These are phyloP conservation scores for Aspergillus calidoustus DNA, from an alignment of 2,329 filamentous ascomycete genomes.

Conservation along the genomic window DNA sequence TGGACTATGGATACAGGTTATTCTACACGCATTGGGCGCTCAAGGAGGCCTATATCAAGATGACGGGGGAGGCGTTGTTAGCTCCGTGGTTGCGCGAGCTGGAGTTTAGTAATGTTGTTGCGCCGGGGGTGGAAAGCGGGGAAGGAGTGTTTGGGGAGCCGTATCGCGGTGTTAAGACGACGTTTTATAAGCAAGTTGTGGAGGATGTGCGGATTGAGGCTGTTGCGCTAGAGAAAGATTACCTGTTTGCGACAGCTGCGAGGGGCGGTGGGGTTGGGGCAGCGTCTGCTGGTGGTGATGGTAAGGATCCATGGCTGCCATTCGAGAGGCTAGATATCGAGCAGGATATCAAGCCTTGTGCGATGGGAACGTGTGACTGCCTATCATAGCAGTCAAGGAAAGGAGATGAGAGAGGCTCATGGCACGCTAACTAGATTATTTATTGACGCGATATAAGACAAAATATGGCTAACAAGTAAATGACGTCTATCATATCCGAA, in stretches of 20 bases:
- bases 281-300: not conserved
- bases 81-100: slow-evolving; percentile 64
- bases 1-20: slow-evolving; percentile 62
- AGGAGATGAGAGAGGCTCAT: not conserved
- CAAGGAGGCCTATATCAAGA: slow-evolving; percentile 70
- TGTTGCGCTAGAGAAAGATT: slow-evolving; percentile 62
- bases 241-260: slow-evolving; percentile 62
- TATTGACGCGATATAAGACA: slow-evolving; percentile 9
- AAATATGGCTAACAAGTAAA: slow-evolving; percentile 9
- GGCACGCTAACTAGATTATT: not conserved
- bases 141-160: slow-evolving; percentile 39
- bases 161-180: slow-evolving; percentile 53
- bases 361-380: slow-evolving; percentile 44
- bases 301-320: slow-evolving; percentile 40
- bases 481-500: slow-evolving; percentile 11
- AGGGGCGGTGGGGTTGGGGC: slow-evolving; percentile 41
- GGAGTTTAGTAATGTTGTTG: slow-evolving; percentile 63
- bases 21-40: slow-evolving; percentile 70
- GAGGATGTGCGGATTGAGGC: slow-evolving; percentile 62
- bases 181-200: slow-evolving; percentile 52
- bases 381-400: slow-evolving; percentile 15
- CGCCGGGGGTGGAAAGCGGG: slow-evolving; percentile 41
- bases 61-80: slow-evolving; percentile 66
- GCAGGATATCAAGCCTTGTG: slow-evolving; percentile 49
- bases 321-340: slow-evolving; percentile 54